phyloP scores from a whole-genome alignment of 768 basidiomycete species.

The Termitomyces sp. region DNA sequence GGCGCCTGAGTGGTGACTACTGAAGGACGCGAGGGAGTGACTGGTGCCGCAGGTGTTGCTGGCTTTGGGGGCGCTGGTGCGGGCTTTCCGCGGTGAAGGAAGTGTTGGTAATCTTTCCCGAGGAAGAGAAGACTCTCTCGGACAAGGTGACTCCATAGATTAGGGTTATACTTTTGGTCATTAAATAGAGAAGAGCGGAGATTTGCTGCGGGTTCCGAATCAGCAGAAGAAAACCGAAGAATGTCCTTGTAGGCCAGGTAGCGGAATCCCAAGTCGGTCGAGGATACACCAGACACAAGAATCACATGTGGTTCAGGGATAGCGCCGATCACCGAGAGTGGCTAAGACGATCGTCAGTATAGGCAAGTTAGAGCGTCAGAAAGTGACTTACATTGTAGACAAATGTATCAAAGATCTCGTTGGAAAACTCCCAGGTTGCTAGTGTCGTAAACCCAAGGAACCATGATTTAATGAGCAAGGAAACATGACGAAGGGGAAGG shows the following conservation, averaged over 20 bases:
- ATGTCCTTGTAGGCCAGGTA: conserved; percentile 71
- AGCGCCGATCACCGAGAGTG: conserved; percentile 39
- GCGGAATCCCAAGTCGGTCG: conserved; percentile 47
- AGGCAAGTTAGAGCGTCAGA: neutral
- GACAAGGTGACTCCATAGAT: conserved; percentile 58
- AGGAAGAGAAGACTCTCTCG: conserved; percentile 59
- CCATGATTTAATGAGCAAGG: conserved; percentile 46
- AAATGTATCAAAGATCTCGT: conserved; percentile 55
- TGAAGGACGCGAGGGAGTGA: conserved; percentile 21
- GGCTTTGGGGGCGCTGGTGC: conserved; percentile 22
- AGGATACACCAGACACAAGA: conserved; percentile 63
- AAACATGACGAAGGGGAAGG: conserved; percentile 44
- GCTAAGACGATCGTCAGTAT: conserved; percentile 28
- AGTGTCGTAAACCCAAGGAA: conserved; percentile 49
- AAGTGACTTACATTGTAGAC: conserved; percentile 48
- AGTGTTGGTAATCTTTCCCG: conserved; percentile 65
- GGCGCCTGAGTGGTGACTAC: conserved; percentile 36
- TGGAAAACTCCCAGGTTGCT: conserved; percentile 61
- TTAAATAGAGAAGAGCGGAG: conserved; percentile 58
- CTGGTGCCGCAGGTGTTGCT: conserved; percentile 7
- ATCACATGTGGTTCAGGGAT: conserved; percentile 53
- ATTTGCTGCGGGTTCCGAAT: conserved; percentile 34
- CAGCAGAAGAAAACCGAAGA: conserved; percentile 43
- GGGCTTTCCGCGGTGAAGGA: conserved; percentile 57
- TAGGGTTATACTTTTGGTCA: conserved; percentile 65